A percentile compares a stretch with the other conserved stretches of the same genome.
phyloP scores from a whole-genome alignment of 768 basidiomycete genomes.

The Lentinula detonsa region DNA sequence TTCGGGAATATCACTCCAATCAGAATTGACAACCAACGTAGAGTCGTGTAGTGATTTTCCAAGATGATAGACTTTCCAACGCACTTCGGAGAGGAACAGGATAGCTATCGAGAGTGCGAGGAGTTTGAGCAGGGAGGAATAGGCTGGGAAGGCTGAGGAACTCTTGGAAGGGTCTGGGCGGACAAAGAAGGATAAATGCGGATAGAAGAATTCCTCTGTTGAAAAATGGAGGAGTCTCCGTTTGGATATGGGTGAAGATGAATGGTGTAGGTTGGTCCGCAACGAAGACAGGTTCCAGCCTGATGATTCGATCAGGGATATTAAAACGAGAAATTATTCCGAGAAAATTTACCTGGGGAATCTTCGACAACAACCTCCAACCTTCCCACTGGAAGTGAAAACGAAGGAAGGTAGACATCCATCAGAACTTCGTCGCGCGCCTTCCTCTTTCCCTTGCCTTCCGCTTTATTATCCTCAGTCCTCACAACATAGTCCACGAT shows the following conservation, averaged over 20 bases:
- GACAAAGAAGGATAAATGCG: constrained; percentile 31
- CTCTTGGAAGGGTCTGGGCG: neutral
- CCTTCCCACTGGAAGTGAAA: constrained; percentile 60
- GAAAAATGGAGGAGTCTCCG: constrained; percentile 48
- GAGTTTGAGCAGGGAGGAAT: neutral
- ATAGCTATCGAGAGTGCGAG: neutral
- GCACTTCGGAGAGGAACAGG: neutral
- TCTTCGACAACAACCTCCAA: constrained; percentile 57
- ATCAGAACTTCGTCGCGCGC: constrained; percentile 23
- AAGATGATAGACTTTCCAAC: neutral
- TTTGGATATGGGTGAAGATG: constrained; percentile 26
- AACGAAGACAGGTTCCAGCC: constrained; percentile 33
- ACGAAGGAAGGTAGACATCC: constrained; percentile 62
- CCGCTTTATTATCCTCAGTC: constrained; percentile 17
- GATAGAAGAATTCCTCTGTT: constrained; percentile 52
- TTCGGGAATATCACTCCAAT: constrained; percentile 2
- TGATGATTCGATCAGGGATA: neutral
- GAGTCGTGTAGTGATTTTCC: neutral
- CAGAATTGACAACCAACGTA: neutral
- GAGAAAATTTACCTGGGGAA: constrained; percentile 38
- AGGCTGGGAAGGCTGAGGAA: neutral
- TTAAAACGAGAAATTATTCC: neutral
- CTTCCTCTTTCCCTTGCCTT: constrained; percentile 33
- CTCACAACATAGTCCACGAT: constrained; percentile 67
- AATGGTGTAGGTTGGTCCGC: constrained; percentile 53